Percentiles rank a stretch among this genome's conserved stretches.
Conservation (phyloP, 192 early-diverging fungal genomes). For the Phlyctochytrium bullatum region DNA sequence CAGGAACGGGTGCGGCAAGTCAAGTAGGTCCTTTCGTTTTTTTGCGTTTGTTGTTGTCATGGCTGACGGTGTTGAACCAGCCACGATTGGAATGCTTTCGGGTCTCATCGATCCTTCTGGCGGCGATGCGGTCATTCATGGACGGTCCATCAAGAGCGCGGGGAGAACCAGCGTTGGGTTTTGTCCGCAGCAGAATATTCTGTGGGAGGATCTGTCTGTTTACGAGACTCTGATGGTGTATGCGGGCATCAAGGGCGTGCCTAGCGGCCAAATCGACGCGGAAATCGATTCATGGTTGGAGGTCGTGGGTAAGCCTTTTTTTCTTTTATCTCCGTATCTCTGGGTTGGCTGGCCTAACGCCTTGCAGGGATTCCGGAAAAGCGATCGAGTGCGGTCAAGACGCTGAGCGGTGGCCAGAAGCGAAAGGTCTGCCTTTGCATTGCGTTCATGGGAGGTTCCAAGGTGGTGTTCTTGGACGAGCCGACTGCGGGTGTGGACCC, state of each 20-base stretch:
- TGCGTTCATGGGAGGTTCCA: conserved; percentile 51
- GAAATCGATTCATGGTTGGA: conserved; percentile 50
- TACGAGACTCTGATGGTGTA: conserved; percentile 56
- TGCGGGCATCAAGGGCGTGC: conserved; percentile 63
- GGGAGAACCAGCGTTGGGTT: conserved; percentile 29
- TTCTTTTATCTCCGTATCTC: no score
- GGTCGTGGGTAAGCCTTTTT: conserved; percentile 41
- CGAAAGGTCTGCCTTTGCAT: conserved; percentile 46
- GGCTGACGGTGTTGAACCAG: no score
- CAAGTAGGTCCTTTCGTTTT: conserved; percentile 30
- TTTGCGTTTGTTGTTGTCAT: no score
- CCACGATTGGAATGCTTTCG: conserved; percentile 62
- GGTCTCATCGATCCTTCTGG: conserved; percentile 50
- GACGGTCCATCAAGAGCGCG: conserved; percentile 38
- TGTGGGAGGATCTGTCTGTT: conserved; percentile 44
- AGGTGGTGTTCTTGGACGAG: conserved; percentile 35
- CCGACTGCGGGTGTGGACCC: conserved; percentile 63
- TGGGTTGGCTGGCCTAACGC: no score
- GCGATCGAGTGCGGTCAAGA: conserved; percentile 25
- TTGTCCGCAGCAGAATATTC: conserved; percentile 59
- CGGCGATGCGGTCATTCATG: conserved; percentile 51
- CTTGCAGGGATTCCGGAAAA: conserved; percentile 27
- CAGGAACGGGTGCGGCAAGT: conserved; percentile 64
- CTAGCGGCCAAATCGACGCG: conserved; percentile 33
- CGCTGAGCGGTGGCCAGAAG: conserved; percentile 57